These are phyloP conservation scores for Grigorovia jiainica DNA, from an alignment of 805 yeast species.

Conservation along the genomic window DNA sequence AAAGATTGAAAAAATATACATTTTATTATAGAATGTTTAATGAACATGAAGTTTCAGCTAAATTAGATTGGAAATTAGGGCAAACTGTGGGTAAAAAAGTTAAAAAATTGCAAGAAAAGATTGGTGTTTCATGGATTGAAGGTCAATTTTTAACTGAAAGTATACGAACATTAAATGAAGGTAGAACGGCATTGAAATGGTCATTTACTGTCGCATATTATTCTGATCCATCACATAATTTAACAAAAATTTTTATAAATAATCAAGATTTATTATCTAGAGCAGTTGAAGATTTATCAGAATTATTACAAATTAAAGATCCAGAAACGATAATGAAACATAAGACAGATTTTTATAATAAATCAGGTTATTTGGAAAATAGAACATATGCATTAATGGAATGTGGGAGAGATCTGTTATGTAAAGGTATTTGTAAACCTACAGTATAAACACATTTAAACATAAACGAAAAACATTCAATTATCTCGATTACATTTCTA, in stretches of 20 bases:
- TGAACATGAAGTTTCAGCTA: slow-evolving; percentile 67
- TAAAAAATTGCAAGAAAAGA: slow-evolving; percentile 51
- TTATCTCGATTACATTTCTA: too few relatives aligned
- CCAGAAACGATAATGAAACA: slow-evolving; percentile 28
- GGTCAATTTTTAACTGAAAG: slow-evolving; percentile 75
- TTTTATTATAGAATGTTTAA: slow-evolving; percentile 68
- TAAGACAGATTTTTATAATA: slow-evolving; percentile 32
- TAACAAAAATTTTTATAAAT: slow-evolving; percentile 56
- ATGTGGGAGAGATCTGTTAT: slow-evolving; percentile 29
- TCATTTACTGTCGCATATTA: slow-evolving; percentile 75
- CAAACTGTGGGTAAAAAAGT: slow-evolving; percentile 55
- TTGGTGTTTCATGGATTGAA: slow-evolving; percentile 75
- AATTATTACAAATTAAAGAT: slow-evolving; percentile 39
- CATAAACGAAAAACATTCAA: too few relatives aligned
- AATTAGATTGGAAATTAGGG: slow-evolving; percentile 57
- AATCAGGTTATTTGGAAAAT: slow-evolving; percentile 28
- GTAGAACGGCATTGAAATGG: slow-evolving; percentile 81
- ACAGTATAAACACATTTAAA: neutral
- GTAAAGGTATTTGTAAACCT: slow-evolving; percentile 26
- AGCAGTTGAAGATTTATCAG: slow-evolving; percentile 62
- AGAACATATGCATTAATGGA: slow-evolving; percentile 31
- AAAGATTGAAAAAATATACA: slow-evolving; percentile 48
- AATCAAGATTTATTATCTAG: slow-evolving; percentile 55
- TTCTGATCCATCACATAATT: slow-evolving; percentile 41
- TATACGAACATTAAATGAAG: slow-evolving; percentile 50